phyloP scores from a whole-genome alignment of 306 rosid species.

The Sophora flavescens region DNA sequence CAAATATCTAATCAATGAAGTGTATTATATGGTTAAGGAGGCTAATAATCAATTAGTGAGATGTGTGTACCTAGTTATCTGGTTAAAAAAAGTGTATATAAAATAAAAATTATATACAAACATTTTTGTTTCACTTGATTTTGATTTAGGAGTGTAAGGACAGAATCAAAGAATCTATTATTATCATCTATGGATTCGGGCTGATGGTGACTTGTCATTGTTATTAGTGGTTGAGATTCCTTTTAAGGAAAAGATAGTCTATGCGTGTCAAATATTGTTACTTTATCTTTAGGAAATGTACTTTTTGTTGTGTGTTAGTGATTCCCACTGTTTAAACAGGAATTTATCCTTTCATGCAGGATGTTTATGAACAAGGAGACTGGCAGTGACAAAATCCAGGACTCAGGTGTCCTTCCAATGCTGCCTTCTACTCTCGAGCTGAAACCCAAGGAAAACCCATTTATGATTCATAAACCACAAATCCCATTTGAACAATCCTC shows the following conservation, averaged over 20 bases:
- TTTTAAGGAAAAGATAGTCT: conserved; percentile 17
- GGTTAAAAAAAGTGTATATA: no score
- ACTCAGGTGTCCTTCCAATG: conserved; percentile 59
- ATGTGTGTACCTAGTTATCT: no score
- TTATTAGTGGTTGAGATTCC: conserved; percentile 27
- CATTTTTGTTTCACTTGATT: conserved; percentile 5
- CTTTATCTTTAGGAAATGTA: background rate
- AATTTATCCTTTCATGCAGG: conserved; percentile 50
- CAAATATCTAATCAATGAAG: no score
- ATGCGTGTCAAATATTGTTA: background rate
- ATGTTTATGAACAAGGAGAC: conserved; percentile 70
- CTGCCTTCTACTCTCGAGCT: conserved; percentile 64
- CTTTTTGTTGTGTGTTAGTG: background rate
- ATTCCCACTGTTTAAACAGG: conserved; percentile 7
- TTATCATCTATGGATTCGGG: background rate
- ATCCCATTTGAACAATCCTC: conserved; percentile 60
- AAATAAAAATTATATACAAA: no score
- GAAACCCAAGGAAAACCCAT: conserved; percentile 58
- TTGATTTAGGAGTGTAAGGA: background rate
- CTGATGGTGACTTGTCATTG: conserved; percentile 2
- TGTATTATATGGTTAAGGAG: no score
- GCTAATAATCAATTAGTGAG: no score
- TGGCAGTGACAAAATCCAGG: conserved; percentile 56
- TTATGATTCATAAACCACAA: conserved; percentile 59
- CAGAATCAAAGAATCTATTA: conserved; percentile 34